Evolutionary conservation across 306 rosid genomes (phyloP), one percentile per base, ranked within the genome.

Genomic region (Hippophae gyantsensis): DNA sequence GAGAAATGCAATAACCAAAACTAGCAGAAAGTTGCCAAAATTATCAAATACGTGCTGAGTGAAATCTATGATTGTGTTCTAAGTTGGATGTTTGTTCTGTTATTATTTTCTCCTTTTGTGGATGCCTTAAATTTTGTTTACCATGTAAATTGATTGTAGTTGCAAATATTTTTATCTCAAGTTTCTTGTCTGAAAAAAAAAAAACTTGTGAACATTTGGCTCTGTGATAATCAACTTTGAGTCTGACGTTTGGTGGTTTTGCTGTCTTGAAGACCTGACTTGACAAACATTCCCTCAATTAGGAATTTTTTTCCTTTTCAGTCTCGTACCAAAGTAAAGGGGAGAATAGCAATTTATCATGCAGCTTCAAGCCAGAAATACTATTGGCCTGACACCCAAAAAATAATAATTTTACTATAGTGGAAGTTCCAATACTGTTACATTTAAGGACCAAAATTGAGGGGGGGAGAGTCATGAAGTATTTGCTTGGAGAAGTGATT

Each of bases 1-100:
- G 95, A 85, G 77, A 87, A 87, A 66, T 78, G 87, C 70, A 83
- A 79, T 77, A 88, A 72, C 81, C 87, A 73, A 69, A 85, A 64
- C 75, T 90, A 75, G 69, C 61, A 61, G 48, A 53, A 66, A 69
- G 62, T 67, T 50, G 52, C 42, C 10, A 52, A 65, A 49, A 45
- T 41, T 58, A 50, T 65, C 54, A 68, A 50, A 58, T 68, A 52
- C 26, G 56, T 58, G 44, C 58, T 64, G 82, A 65, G 61, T 48
- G 76, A 74, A 80, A 71, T 43, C 69, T 69, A 25, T 58, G 42
- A 60, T 53, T 42, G 67, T 58, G 55, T 72, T 64, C 60, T 12
- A 59, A 62, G 65, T 68, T 66, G 54, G 64, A 69, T 65, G 63
- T 60, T 65, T 14, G 77, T 65, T 72, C 61, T 68, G 77, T 56